Evolutionary conservation across 192 early-diverging fungal species (phyloP).

Genomic region (Lunasporangiospora selenospora): DNA sequence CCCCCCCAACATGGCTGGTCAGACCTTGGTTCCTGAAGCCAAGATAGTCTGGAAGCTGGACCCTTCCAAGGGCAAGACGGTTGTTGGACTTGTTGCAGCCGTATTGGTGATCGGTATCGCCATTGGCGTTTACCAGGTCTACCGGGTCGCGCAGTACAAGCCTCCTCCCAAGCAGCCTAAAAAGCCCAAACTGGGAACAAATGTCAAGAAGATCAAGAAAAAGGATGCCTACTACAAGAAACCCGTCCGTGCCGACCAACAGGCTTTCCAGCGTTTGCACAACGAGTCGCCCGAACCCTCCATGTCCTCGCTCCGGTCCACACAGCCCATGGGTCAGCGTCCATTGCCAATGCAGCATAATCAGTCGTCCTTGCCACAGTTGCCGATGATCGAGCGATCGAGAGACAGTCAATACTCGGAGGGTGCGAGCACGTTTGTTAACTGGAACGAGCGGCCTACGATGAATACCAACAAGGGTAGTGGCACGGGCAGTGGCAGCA

Average conservation of each 20-base stretch:
- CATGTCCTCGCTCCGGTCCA: no score
- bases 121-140: conserved; percentile 32
- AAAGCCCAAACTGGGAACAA: conserved; percentile 22
- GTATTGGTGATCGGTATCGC: conserved; percentile 21
- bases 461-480: conserved; percentile 6
- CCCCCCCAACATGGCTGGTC: conserved; percentile 2
- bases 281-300: conserved; percentile 34
- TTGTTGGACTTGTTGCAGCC: conserved; percentile 7
- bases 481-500: background rate
- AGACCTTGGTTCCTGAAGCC: conserved; percentile 1
- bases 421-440: conserved; percentile 24
- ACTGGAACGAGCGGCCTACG: no score
- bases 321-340: no score
- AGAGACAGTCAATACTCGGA: conserved; percentile 39
- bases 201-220: conserved; percentile 46
- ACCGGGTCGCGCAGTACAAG: conserved; percentile 23
- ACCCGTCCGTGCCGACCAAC: conserved; percentile 2
- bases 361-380: no score
- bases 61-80: conserved; percentile 4
- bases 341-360: conserved; percentile 2
- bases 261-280: conserved; percentile 25
- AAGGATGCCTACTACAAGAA: conserved; percentile 42
- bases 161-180: conserved; percentile 28
- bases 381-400: conserved; percentile 18
- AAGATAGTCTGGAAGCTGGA: conserved; percentile 12